Conservation (phyloP, 2,329 filamentous ascomycete genomes). For the Aspergillus sp. region DNA sequence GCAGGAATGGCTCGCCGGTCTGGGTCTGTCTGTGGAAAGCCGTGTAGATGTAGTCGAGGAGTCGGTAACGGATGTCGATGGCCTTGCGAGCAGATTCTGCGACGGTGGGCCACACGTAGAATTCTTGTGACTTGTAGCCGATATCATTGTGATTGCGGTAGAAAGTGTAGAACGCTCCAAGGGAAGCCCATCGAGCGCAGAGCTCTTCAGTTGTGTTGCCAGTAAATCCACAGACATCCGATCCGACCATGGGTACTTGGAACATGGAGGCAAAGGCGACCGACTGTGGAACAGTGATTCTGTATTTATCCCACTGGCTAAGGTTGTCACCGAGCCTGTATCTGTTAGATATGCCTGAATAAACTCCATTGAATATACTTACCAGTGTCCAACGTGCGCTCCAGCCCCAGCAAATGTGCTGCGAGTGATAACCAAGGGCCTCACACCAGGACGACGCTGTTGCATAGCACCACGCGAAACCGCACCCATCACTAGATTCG, state of each 20-base stretch:
- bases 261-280: conserved; percentile 61
- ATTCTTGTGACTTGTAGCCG: conserved; percentile 58
- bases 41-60: conserved; percentile 79
- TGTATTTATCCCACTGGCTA: conserved; percentile 56
- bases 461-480: conserved; percentile 64
- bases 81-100: conserved; percentile 61
- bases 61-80: conserved; percentile 67
- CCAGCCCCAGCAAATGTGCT: conserved; percentile 73
- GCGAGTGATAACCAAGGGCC: conserved; percentile 69
- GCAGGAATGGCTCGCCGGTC: conserved; percentile 61
- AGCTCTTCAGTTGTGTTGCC: conserved; percentile 62
- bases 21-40: conserved; percentile 57
- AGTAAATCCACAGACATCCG: conserved; percentile 74
- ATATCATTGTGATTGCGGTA: conserved; percentile 68
- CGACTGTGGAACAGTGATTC: conserved; percentile 54
- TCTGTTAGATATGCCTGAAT: too few relatives aligned
- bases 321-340: conserved; percentile 56
- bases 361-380: conserved; percentile 19
- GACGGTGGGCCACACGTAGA: conserved; percentile 65
- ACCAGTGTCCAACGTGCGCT: conserved; percentile 52
- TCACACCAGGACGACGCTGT: conserved; percentile 55
- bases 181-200: conserved; percentile 69
- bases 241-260: conserved; percentile 63
- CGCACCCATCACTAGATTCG: conserved; percentile 60
- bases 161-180: conserved; percentile 71